Conservation (phyloP, 305 asterid genomes). For the Fraxinus platypoda region DNA sequence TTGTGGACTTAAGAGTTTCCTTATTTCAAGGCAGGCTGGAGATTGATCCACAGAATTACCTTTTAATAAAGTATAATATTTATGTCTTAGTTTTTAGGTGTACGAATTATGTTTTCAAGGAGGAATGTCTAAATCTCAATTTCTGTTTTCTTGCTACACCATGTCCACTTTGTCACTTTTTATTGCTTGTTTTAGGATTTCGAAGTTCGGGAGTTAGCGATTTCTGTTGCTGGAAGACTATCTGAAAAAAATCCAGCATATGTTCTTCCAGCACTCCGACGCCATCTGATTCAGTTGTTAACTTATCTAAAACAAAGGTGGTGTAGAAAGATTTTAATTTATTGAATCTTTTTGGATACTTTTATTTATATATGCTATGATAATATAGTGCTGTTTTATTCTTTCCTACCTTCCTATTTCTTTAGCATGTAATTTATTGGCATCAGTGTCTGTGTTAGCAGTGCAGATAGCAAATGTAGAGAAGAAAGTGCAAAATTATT, state of each 20-base stretch:
- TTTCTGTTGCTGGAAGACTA: conserved; percentile 91
- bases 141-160: conserved; percentile 14
- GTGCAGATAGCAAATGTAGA: conserved; percentile 96
- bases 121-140: conserved; percentile 10
- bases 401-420: conserved; percentile 13
- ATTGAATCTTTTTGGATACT: conserved; percentile 12
- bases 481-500: conserved; percentile 98
- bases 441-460: conserved; percentile 47
- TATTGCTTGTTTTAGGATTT: conserved; percentile 52
- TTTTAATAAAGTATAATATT: conserved; percentile 4
- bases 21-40: conserved; percentile 11
- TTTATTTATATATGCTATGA: conserved; percentile 5
- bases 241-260: conserved; percentile 99
- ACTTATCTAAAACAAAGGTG: conserved; percentile 96
- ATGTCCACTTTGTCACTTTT: conserved; percentile 16
- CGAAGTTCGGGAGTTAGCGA: conserved; percentile 85
- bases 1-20: background rate
- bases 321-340: conserved; percentile 21
- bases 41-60: conserved; percentile 10
- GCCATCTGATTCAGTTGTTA: conserved; percentile 91
- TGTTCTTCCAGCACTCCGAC: conserved; percentile 98
- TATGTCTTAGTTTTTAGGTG: conserved; percentile 1
- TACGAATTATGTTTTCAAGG: background rate
- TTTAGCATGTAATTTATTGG: conserved; percentile 24
- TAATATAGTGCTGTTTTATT: conserved; percentile 2